Evolutionary conservation across 1,284 basidiomycete genomes (phyloP), one percentile per base, ranked within the genome.

Genomic region (Inonotus obliquus): DNA sequence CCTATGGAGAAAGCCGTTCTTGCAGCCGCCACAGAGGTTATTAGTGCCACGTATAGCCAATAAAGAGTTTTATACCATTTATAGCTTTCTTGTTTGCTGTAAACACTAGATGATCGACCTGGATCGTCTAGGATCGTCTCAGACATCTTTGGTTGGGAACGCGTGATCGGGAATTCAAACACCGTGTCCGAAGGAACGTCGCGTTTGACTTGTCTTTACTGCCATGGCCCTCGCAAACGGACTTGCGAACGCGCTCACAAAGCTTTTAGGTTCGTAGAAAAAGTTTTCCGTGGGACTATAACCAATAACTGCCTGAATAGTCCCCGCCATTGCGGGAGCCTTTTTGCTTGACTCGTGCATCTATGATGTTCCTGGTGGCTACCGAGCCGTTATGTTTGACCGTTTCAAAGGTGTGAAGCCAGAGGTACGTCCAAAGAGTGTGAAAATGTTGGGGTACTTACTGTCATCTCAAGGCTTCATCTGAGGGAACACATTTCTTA

Each of bases 321-420:
- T 95, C 37, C 92, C 94, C 62, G 75, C 89, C 64, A 89, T 85
- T 48, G 75, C 94, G 66, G 88, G 85, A 51, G 78, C 84, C 25
- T 84, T 83, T 10, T 73, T 83, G 25, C 72, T 87, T 52, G 89
- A 94, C 70, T 81, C 91, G 51, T 90, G 92, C 64, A 80, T 96
- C 65, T 97, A 96, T 73, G 94, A 97, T 80, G 94, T 96, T 65
- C 90, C 90, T 17, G 94, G 94, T 70, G 95, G 96, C 52, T 95
- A 90, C 77, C 84, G 92, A 60, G 96, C 97, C 29, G 96, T 99
- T 69, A 95, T 99, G 88, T 99, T 99, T 76, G 96, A 99, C 77
- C 84, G 96, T 70, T 99, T 99, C 76, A 84, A 89, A 60, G 97
- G 97, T 75, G 96, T 98, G 54, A 88, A 88, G 75, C 81, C 88